Percentiles rank a stretch among this genome's conserved stretches.
Conservation (phyloP, 805 yeast species). For the Kazachstania bromeliacearum region DNA sequence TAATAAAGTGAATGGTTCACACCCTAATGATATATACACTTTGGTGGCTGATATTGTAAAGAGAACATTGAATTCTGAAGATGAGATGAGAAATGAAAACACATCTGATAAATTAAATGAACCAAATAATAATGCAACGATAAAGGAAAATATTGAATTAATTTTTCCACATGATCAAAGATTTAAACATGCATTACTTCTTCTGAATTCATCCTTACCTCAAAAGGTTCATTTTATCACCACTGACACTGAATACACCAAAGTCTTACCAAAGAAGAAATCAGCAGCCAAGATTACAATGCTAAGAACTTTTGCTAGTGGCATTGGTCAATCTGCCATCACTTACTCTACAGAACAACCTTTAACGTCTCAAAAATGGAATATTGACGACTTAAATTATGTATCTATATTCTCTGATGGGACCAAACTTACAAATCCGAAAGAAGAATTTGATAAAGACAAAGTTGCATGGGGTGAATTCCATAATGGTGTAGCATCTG, state of each 20-base stretch:
- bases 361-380: slow-evolving; percentile 73
- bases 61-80: slow-evolving; percentile 33
- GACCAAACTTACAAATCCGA: slow-evolving; percentile 51
- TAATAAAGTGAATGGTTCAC: neutral
- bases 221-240: slow-evolving; percentile 22
- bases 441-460: slow-evolving; percentile 40
- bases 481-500: slow-evolving; percentile 87
- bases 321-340: slow-evolving; percentile 26
- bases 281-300: slow-evolving; percentile 54
- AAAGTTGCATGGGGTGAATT: slow-evolving; percentile 74
- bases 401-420: slow-evolving; percentile 58
- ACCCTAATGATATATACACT: slow-evolving; percentile 11
- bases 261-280: slow-evolving; percentile 42
- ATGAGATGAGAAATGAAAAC: neutral
- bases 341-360: slow-evolving; percentile 44
- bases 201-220: slow-evolving; percentile 37
- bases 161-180: slow-evolving; percentile 74
- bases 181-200: slow-evolving; percentile 62
- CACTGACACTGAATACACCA: slow-evolving; percentile 45
- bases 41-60: slow-evolving; percentile 32
- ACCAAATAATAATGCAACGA: slow-evolving; percentile 2
- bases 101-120: neutral
- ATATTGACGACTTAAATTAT: slow-evolving; percentile 67
- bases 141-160: slow-evolving; percentile 30
- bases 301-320: slow-evolving; percentile 55